Base-by-base conservation (phyloP, 1,284 basidiomycete species). In the Cryptococcus sp. region DNA sequence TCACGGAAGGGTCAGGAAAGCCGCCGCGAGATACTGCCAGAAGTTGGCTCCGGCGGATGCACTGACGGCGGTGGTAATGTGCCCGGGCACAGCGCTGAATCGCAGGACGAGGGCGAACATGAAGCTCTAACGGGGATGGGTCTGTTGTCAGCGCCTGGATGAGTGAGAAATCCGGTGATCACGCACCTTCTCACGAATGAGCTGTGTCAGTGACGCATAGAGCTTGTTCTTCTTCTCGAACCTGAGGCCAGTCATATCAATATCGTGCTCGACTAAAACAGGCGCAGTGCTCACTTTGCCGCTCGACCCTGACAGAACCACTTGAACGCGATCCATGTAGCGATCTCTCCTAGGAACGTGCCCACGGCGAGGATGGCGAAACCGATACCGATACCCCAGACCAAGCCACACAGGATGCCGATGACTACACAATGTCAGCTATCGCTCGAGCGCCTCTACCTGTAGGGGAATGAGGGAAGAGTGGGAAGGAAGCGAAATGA, bases 21-120 rank as follows among this genome's bases (percentile, higher is more conserved):
- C 75, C 17, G 75, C 75, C 19, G 69, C 67, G 40, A 71, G 67
- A 55, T 77, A 77, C 16, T 63, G 65, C 62, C 65, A 69, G 46
- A 76, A 71, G 54, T 73, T 70, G 15, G 75, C 75, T 16, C 74
- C 74, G 1, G 75, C 75, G 4, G 68, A 70, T 4, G 42, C 7
- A 51, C 51, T 45, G n/a, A 57, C 70, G 47, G 75, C 75, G 2
- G 75, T 77, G 20, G 68, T 68, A 49, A 77, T 73, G 60, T 77
- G 75, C 2, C 75, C 75, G 3, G 75, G 75, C 1, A 77, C 68
- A 16, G 75, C 75, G 25, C 67, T 70, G 65, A 77, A 77, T 30
- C 75, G 68, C 6, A 77, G 63, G 30, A 77, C 62, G 10, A 77
- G 61, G 17, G 75, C 70, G 51, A 77, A 77, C 58, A 67, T 71